Evolutionary conservation across 441 rosid species (phyloP), one percentile per base, ranked within the genome.

Genomic region (Dalechampia spathulata): DNA sequence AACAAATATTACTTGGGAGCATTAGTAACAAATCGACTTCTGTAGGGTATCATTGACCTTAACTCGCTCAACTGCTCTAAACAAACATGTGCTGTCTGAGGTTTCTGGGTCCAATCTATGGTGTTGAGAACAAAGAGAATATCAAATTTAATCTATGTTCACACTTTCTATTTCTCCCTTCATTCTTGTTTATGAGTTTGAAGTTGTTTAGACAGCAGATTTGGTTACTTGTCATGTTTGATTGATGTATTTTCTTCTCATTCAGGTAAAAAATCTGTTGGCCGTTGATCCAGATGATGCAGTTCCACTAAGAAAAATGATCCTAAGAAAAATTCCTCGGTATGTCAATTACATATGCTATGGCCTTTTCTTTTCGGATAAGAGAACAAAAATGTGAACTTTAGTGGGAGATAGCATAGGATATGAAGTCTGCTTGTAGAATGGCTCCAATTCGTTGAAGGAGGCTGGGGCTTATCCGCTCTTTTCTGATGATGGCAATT

Each of bases 291-390:
- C 81, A 17, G 66, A 76, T 55, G 80, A 74, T 55, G 76, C 83
- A 15, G 90, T 85, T 70, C 87, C 95, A 37, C 40, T 90, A 49
- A 79, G 90, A 61, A 90, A 75, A 78, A 87, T 87, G 90, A 71
- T 65, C 66, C 76, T 90, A 66, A 75, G 97, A 72, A 87, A 80
- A 76, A 90, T 90, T 55, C 96, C 97, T 2, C 81, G 95, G 96
- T 87, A 82, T 45, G 30, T 34, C 22, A 34, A 15, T 62, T 47
- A 52, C 39, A 23, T 48, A 60, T 36, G 4, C 34, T 44, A 38
- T 15, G 0, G 21, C 5, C 20, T 23, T 17, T 36, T 61, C 23
- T 17, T 23, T 25, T 15, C 2, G 30, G 2, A 9, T 37, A 41
- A 20, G 19, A 49, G 43, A 41, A 10, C 43, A 30, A 30, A 8